Evolutionary conservation across 768 basidiomycete genomes (phyloP).

Genomic region (Saitozyma podzolica): DNA sequence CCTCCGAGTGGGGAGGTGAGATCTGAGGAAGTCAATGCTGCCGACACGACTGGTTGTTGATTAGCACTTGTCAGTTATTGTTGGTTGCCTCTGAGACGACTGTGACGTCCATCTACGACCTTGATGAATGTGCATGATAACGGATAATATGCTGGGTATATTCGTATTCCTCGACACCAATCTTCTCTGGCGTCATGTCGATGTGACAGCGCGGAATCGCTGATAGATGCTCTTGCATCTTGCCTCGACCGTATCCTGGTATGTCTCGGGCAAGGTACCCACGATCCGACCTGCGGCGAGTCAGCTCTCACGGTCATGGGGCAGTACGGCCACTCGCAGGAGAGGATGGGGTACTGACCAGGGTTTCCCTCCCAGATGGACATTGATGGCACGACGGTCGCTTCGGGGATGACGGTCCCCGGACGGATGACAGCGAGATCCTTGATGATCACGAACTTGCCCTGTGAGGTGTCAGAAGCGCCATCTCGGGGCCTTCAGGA

Average conservation of each 20-base stretch:
- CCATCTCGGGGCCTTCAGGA: not conserved
- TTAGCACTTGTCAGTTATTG: too few species aligned
- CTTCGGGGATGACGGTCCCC: slow-evolving; percentile 83
- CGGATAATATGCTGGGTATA: not conserved
- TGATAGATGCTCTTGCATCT: slow-evolving; percentile 82
- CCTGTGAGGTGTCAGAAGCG: slow-evolving; percentile 58
- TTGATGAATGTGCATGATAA: slow-evolving; percentile 1
- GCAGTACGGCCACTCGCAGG: not conserved
- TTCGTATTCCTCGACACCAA: too few species aligned
- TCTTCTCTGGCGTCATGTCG: not conserved
- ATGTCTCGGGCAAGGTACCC: slow-evolving; percentile 87
- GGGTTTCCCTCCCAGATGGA: slow-evolving; percentile 85
- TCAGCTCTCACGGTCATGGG: not conserved
- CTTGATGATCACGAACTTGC: slow-evolving; percentile 94
- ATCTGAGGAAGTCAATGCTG: not conserved
- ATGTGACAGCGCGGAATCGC: slow-evolving; percentile 65
- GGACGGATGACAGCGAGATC: slow-evolving; percentile 90
- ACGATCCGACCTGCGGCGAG: slow-evolving; percentile 67
- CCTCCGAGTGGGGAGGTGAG: slow-evolving; percentile 14
- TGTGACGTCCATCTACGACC: not conserved
- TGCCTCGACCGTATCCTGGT: slow-evolving; percentile 85
- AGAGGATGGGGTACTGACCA: slow-evolving; percentile 58
- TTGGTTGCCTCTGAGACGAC: too few species aligned
- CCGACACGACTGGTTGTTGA: not conserved
- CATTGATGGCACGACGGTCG: slow-evolving; percentile 87